These are phyloP conservation scores for Pleurozium schreberi DNA, from an alignment of 225 moss, liverwort and hornwort genomes.

Conservation along the genomic window DNA sequence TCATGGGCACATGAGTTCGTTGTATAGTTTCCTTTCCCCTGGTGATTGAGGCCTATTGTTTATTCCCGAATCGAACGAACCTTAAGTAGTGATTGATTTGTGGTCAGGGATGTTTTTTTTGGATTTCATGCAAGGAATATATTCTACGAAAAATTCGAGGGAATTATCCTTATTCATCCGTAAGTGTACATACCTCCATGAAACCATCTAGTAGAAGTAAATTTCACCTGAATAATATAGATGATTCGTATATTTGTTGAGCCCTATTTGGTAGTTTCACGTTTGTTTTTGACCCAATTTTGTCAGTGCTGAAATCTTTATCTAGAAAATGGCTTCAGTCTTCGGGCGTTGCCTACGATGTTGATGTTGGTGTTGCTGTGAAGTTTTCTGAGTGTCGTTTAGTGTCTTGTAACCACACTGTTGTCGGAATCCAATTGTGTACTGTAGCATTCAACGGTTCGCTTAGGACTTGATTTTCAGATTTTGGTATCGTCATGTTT, in stretches of 20 bases:
- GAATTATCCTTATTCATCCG: not conserved
- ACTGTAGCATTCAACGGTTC: not conserved
- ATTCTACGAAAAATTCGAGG: too few relatives aligned
- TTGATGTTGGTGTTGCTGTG: not conserved
- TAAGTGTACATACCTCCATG: not conserved
- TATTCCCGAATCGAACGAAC: not conserved
- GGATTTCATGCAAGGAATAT: not conserved
- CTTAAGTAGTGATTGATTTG: not conserved
- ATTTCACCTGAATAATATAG: too few relatives aligned
- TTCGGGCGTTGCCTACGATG: not conserved
- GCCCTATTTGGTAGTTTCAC: too few relatives aligned
- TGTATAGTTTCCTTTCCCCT: not conserved
- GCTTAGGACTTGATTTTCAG: not conserved
- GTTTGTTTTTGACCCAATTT: too few relatives aligned
- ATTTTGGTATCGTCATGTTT: not conserved
- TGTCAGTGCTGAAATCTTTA: too few relatives aligned
- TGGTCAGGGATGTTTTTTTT: not conserved
- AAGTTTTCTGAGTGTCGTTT: not conserved
- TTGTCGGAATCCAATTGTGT: not conserved
- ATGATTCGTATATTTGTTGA: too few relatives aligned
- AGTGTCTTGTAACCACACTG: not conserved
- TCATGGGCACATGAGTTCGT: not conserved
- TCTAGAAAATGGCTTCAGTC: too few relatives aligned
- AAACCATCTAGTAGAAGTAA: too few relatives aligned
- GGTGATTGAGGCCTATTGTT: not conserved